phyloP scores from a whole-genome alignment of 768 basidiomycete genomes.

The Lentinula boryana region DNA sequence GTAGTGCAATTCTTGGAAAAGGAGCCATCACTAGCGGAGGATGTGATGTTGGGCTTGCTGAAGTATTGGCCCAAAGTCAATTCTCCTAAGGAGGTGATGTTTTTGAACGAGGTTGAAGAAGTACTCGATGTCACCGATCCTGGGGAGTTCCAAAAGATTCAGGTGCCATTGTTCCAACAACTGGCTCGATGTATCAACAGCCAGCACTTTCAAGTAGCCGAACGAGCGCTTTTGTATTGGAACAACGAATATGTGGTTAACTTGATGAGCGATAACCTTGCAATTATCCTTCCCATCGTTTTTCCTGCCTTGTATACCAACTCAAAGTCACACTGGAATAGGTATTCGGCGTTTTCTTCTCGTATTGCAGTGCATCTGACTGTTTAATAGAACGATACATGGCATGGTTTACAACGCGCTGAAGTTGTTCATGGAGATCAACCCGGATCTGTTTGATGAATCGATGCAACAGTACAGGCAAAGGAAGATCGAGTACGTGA shows the following conservation, averaged over 20 bases:
- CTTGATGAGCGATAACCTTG: slow-evolving; percentile 95
- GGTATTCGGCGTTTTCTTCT: slow-evolving; percentile 47
- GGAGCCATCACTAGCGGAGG: slow-evolving; percentile 86
- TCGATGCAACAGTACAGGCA: slow-evolving; percentile 92
- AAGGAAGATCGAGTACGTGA: slow-evolving; percentile 72
- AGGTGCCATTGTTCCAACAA: slow-evolving; percentile 88
- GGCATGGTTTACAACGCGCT: slow-evolving; percentile 99
- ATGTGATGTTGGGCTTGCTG: slow-evolving; percentile 93
- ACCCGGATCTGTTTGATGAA: slow-evolving; percentile 92
- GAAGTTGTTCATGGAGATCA: slow-evolving; percentile 99
- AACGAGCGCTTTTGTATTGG: slow-evolving; percentile 96
- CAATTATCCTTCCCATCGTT: slow-evolving; percentile 86
- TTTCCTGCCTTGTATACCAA: slow-evolving; percentile 96
- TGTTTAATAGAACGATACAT: slow-evolving; percentile 80
- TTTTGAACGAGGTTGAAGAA: slow-evolving; percentile 98
- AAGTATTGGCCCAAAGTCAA: slow-evolving; percentile 99
- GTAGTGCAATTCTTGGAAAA: slow-evolving; percentile 99
- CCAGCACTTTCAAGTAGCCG: slow-evolving; percentile 99
- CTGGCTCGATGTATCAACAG: slow-evolving; percentile 96
- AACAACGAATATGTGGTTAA: slow-evolving; percentile 99
- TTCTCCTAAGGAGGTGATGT: slow-evolving; percentile 99
- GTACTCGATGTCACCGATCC: slow-evolving; percentile 98
- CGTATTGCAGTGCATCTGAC: not conserved
- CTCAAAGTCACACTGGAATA: slow-evolving; percentile 97
- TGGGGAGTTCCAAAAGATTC: slow-evolving; percentile 93